Base-by-base conservation (phyloP, 1,284 basidiomycete genomes). In the Melampsora americana region DNA sequence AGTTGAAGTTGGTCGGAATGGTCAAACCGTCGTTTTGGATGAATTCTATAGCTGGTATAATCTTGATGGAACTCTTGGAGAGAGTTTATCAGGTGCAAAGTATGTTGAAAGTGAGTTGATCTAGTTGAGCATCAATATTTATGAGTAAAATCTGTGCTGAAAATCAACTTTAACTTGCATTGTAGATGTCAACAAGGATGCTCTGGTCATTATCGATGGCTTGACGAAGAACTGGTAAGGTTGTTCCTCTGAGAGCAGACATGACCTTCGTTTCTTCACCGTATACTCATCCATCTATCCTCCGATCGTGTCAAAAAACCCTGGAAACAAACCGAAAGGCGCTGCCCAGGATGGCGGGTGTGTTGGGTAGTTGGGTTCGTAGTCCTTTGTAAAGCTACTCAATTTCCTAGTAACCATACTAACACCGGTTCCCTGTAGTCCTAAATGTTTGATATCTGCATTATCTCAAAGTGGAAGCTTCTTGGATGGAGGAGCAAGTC, bases 291-390 rank as follows among this genome's bases (percentile, higher is more conserved):
- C 42, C 28, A 70, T 44, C 42, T 26, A 23, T 23, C 30, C 9
- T 23, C 66, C 66, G 6, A n/a, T 53, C 4, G 28, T 16, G 12
- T 14, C 6, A 23, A 23, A 28, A 2, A 59, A 23, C 2, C 79
- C 91, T 65, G 3, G 23, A 26, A 42, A 23, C 46, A 3, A 26
- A 28, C 18, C 90, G 91, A 91, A 83, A 92, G 90, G 90, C 90
- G 92, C 81, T 89, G 93, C 65, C 92, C 93, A 12, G 93, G 93
- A 28, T 95, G 92, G 92, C 88, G 94, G 80, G 86, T 94, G 46
- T 95, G 93, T 85, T 97, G 94, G 94, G 93, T 96, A 20, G 83
- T 96, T n/a, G 95, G 72, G 72, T 75, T 44, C 42, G 48, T 79
- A 9, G 79, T 79, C 35, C 35, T 64, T 20, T 39, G 12, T 30